These are phyloP conservation scores for Trichophyton schoenleinii DNA, from an alignment of 2,329 filamentous ascomycete species.

Conservation along the genomic window DNA sequence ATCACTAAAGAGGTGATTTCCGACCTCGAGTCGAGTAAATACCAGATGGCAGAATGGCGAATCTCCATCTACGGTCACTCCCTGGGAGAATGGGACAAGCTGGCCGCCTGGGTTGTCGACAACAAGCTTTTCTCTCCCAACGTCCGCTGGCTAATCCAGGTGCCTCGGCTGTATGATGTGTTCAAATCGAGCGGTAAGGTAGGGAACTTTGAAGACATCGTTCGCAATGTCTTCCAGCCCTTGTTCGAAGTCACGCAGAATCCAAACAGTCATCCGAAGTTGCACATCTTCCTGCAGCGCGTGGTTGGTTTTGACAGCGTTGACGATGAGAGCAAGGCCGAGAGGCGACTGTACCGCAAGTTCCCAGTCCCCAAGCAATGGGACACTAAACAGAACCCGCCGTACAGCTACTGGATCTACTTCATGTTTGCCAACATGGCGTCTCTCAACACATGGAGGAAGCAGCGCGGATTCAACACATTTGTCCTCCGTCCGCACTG, in stretches of 20 bases:
- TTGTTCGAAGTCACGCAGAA: constrained; percentile 89
- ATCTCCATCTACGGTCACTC: constrained; percentile 93
- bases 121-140: constrained; percentile 98
- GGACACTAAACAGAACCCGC: constrained; percentile 88
- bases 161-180: constrained; percentile 87
- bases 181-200: constrained; percentile 84
- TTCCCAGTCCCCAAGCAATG: constrained; percentile 83
- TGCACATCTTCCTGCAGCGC: constrained; percentile 86
- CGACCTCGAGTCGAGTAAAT: constrained; percentile 96
- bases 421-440: constrained; percentile 90
- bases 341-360: constrained; percentile 87
- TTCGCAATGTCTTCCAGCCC: constrained; percentile 84
- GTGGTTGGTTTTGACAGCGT: constrained; percentile 97
- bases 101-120: constrained; percentile 93
- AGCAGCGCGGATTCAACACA: constrained; percentile 86
- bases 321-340: constrained; percentile 94
- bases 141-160: constrained; percentile 90
- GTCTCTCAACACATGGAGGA: constrained; percentile 83
- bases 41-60: constrained; percentile 98
- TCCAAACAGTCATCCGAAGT: constrained; percentile 73
- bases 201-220: constrained; percentile 78
- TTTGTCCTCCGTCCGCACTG: constrained; percentile 88
- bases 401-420: constrained; percentile 99
- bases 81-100: constrained; percentile 91
- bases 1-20: constrained; percentile 97